Base-by-base conservation (phyloP, 78 protist species). In the Cyanophora paradoxa region DNA sequence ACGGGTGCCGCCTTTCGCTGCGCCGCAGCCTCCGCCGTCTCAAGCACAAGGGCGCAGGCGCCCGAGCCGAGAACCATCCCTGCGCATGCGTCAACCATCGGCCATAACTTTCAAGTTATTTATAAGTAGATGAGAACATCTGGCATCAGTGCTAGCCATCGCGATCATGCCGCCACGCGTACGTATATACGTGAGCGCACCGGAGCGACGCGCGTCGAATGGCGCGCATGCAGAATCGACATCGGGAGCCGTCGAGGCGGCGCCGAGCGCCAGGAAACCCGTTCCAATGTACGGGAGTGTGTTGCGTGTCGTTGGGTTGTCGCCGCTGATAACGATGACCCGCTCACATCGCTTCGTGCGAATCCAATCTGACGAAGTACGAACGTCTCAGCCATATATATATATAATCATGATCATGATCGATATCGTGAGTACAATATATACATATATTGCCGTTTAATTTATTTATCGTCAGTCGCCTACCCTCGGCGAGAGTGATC, bases 241-340 rank as follows among this genome's bases (percentile, higher is more conserved):
- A 4, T 2, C 1, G 14, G 68, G 48, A 8, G 14, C 2, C 20
- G 31, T 61, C 46, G 46, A 36, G 30, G 68, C 68, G 30, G 68
- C 68, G 44, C 68, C 68, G 48, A 61, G 44, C 26, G 68, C 68
- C 31, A 61, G 68, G 68, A 61, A 61, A 28, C 68, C 68, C 33
- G 13, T 61, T 41, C 68, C 68, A 5, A 61, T 14, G 48, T 46
- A 61, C 1, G 68, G 68, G 48, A 61, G n/a, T 19, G 37, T 8
- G 28, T 34, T 1, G 48, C 17, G 48, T 1, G 68, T 36, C 28
- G 46, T 20, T 2, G 68, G 68, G 68, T 37, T 36, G 44, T 61
- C 68, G 28, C 48, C 68, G 3, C 48, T 36, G 46, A 61, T 61
- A 30, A 61, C 68, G 31, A 61, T 46, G 31, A 61, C 68, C 31